These are phyloP conservation scores for Atalantia buxifolia DNA, from an alignment of 345 rosid genomes.

Conservation along the genomic window DNA sequence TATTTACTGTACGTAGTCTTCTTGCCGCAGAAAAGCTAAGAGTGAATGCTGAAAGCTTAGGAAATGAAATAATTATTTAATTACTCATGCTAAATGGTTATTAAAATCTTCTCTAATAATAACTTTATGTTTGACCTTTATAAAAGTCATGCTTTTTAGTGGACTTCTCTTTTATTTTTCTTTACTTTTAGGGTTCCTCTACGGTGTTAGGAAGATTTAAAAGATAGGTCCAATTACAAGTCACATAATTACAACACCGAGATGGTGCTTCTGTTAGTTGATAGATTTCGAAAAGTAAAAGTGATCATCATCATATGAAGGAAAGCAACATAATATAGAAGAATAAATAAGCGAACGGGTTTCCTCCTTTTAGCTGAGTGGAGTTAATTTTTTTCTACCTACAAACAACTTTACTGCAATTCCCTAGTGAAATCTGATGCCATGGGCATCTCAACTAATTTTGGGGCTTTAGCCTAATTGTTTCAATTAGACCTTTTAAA, in stretches of 20 bases:
- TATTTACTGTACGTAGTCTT: not conserved
- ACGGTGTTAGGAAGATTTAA: not conserved
- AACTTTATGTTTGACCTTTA: constrained; percentile 23
- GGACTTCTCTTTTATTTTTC: not conserved
- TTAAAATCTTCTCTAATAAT: not conserved
- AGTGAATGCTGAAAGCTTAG: not conserved
- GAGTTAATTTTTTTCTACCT: not conserved
- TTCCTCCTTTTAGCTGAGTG: constrained; percentile 16
- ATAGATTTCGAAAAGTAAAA: no score
- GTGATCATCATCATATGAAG: not conserved
- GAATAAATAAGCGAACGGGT: constrained; percentile 17
- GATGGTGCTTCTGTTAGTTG: not conserved
- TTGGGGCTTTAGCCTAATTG: no score
- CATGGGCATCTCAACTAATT: no score
- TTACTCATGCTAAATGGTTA: not conserved
- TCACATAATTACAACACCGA: constrained; percentile 2
- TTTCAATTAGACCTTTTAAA: no score
- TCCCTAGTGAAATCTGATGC: not conserved
- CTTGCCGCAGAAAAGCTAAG: not conserved
- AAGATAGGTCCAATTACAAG: not conserved
- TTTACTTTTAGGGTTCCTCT: not conserved
- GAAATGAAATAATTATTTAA: not conserved
- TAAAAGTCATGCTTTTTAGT: constrained; percentile 14
- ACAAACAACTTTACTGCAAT: not conserved
- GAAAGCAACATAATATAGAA: not conserved